Conservation (phyloP, 345 rosid genomes). For the Gynandropsis gynandra region DNA sequence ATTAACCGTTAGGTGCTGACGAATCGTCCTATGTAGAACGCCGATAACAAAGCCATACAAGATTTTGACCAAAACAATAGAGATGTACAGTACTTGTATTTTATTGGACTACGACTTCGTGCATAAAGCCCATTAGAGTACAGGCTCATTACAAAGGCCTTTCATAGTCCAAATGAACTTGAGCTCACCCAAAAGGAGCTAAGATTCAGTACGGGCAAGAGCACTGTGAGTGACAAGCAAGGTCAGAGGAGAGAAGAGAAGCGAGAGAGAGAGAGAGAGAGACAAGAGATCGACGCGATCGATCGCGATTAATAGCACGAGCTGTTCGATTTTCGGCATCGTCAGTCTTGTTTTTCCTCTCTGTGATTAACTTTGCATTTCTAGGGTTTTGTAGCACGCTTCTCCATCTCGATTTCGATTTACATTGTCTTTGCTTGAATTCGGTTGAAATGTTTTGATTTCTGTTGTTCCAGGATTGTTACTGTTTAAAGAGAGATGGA, state of each 20-base stretch:
- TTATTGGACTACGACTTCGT: too few relatives aligned
- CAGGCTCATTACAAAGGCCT: too few relatives aligned
- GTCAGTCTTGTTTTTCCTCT: background rate
- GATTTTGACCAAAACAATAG: too few relatives aligned
- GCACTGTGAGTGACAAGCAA: slow-evolving; percentile 4
- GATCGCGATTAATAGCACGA: slow-evolving; percentile 7
- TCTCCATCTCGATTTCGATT: slow-evolving; percentile 2
- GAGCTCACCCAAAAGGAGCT: background rate
- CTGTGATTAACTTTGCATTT: background rate
- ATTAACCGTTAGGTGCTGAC: too few relatives aligned
- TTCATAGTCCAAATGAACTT: too few relatives aligned
- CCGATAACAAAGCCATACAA: too few relatives aligned
- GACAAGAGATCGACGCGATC: slow-evolving; percentile 21
- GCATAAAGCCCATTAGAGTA: too few relatives aligned
- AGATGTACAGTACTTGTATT: too few relatives aligned
- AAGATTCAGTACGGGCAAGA: slow-evolving; percentile 8
- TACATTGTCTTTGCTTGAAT: background rate
- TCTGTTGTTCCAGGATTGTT: slow-evolving; percentile 24
- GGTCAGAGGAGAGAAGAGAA: too few relatives aligned
- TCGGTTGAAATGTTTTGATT: slow-evolving; percentile 3
- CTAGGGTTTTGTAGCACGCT: slow-evolving; percentile 15
- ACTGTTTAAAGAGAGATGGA: slow-evolving; percentile 39
- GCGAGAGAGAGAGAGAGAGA: slow-evolving; percentile 10
- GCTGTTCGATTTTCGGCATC: slow-evolving; percentile 15
- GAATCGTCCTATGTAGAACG: too few relatives aligned